Evolutionary conservation across 2,329 filamentous ascomycete species (phyloP).

Genomic region (Fusarium hainanense): DNA sequence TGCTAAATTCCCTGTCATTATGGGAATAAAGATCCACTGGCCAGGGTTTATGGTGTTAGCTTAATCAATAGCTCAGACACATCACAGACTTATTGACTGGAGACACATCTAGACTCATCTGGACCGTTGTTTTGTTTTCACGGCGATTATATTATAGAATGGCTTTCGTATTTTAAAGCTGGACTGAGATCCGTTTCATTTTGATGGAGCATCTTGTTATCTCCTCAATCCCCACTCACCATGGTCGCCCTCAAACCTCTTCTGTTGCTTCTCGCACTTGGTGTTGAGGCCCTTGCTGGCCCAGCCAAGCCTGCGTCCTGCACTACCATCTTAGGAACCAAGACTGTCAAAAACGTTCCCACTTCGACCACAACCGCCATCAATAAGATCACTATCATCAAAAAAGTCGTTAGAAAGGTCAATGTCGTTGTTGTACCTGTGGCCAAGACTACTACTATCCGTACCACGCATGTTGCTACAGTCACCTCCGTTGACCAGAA

Average conservation of each 20-base stretch:
- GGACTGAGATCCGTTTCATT: too few relatives aligned
- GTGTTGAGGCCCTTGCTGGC: neutral
- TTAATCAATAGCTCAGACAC: neutral
- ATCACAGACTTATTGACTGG: neutral
- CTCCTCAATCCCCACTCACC: neutral
- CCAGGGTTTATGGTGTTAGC: neutral
- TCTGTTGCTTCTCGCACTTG: neutral
- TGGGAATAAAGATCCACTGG: neutral
- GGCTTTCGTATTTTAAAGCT: too few relatives aligned
- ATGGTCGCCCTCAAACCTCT: neutral
- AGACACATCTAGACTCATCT: neutral
- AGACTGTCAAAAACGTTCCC: neutral
- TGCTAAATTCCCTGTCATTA: neutral
- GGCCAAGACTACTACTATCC: neutral
- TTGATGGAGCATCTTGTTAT: neutral
- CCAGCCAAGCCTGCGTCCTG: neutral
- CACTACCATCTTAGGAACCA: neutral
- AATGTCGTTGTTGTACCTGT: neutral
- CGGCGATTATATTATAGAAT: too few relatives aligned
- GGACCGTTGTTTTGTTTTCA: neutral
- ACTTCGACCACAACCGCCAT: neutral
- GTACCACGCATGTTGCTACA: neutral
- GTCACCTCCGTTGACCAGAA: neutral
- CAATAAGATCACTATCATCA: neutral
- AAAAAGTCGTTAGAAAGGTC: neutral